Conservation (phyloP, 257 asterid genomes). For the Solanum pennellii region DNA sequence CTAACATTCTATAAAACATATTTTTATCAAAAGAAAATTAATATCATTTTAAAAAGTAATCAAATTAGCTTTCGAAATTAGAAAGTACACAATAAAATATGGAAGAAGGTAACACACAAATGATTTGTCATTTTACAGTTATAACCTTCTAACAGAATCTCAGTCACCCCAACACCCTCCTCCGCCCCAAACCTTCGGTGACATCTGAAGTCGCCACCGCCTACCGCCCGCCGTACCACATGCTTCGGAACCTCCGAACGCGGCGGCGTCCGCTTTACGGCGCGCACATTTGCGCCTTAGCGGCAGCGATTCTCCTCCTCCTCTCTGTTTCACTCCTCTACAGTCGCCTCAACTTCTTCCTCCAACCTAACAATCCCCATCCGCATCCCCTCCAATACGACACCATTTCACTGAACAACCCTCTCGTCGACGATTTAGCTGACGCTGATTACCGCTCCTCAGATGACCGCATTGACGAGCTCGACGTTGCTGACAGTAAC, state of each 20-base stretch:
- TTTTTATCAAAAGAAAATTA: no score
- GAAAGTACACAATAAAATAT: neutral
- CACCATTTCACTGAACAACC: conserved; percentile 23
- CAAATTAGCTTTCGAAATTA: accelerated
- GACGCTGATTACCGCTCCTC: conserved; percentile 36
- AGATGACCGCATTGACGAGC: conserved; percentile 94
- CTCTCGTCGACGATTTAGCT: conserved; percentile 69
- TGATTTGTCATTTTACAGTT: neutral
- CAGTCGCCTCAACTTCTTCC: conserved; percentile 72
- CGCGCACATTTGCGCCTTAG: conserved; percentile 53
- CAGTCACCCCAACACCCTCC: neutral
- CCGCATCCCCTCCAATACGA: conserved; percentile 38
- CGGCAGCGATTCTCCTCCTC: conserved; percentile 72
- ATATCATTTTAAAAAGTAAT: neutral
- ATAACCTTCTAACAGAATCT: neutral
- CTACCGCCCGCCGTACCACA: conserved; percentile 6
- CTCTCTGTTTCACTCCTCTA: conserved; percentile 73
- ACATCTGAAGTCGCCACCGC: neutral
- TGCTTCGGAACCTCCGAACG: conserved; percentile 58
- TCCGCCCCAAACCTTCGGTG: neutral
- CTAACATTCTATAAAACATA: accelerated
- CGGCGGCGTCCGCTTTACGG: conserved; percentile 87
- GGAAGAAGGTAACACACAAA: neutral
- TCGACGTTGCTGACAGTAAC: conserved; percentile 44
- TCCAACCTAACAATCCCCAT: conserved; percentile 43